Percentiles rank a stretch among this genome's conserved stretches.
Evolutionary conservation across 2,329 filamentous ascomycete genomes (phyloP).

Genomic region (Claviceps africana): DNA sequence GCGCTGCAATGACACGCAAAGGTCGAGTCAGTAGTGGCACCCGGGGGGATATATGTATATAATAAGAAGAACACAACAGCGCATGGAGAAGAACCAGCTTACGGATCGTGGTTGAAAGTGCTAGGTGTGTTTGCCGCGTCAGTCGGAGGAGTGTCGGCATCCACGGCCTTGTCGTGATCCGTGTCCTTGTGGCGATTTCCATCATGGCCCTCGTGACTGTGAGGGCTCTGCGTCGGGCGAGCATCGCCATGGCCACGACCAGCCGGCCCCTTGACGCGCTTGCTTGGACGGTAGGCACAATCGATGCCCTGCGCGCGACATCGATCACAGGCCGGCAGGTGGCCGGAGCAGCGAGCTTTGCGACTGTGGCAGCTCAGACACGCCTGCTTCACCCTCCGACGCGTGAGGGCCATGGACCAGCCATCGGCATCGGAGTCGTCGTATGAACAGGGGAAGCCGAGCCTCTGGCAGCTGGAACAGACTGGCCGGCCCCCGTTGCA

Average conservation of each 20-base stretch:
- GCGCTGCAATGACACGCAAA: conserved; percentile 11
- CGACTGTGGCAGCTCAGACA: conserved; percentile 44
- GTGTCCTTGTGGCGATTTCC: conserved; percentile 4
- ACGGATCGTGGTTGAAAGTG: conserved; percentile 21
- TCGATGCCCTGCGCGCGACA: conserved; percentile 37
- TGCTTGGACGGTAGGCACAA: conserved; percentile 39
- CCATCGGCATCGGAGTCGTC: conserved; percentile 31
- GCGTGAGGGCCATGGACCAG: conserved; percentile 31
- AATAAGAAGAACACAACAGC: too few species aligned
- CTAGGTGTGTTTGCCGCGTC: conserved; percentile 21
- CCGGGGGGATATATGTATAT: too few species aligned
- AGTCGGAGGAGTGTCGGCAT: conserved; percentile 21
- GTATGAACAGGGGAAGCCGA: conserved; percentile 44
- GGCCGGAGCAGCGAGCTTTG: conserved; percentile 45
- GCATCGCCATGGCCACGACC: conserved; percentile 9
- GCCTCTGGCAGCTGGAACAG: conserved; percentile 44
- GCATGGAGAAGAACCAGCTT: conserved; percentile 7
- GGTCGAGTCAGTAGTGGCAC: neutral
- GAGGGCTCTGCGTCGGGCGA: conserved; percentile 17
- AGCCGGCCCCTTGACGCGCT: conserved; percentile 21
- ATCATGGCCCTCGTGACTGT: conserved; percentile 21
- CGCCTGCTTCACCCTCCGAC: conserved; percentile 41
- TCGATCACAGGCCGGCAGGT: conserved; percentile 38
- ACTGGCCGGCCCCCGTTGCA: conserved; percentile 39
- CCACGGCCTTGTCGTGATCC: conserved; percentile 16